Evolutionary conservation across 169 alveolate genomes (phyloP), one percentile per base, ranked within the genome.

Genomic region (Amoebophrya sp.): DNA sequence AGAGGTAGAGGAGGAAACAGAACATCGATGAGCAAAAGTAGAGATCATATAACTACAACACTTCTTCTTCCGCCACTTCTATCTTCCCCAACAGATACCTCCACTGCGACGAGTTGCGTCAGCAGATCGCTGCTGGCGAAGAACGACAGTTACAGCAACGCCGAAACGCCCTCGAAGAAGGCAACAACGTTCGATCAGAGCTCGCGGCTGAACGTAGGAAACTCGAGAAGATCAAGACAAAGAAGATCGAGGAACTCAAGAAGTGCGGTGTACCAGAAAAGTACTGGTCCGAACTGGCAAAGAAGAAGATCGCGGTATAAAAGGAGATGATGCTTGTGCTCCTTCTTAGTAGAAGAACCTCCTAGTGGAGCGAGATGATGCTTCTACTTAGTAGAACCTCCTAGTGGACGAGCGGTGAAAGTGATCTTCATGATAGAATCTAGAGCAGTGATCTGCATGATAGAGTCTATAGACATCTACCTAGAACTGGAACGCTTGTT

Each of bases 81-180:
- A n/a, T n/a, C n/a, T n/a, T n/a, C n/a, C n/a, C n/a, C n/a, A n/a
- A 39, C 0, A 24, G 53, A 39, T 89, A 40, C 41, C 41, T 89
- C 83, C 89, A 24, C 89, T 12, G 38, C 23, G 91, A 83, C 89
- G 93, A 90, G 39, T 47, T 90, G 40, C 90, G 94, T 18, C 40
- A 36, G 12, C 94, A 93, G 93, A 91, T 96, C 41, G 90, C 94
- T 2, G 93, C 95, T 0, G 95, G 95, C 83, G 96, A 94, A 90
- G 97, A 95, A 89, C 91, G 92, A 89, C 90, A 92, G 34, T 93
- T 93, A 91, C 95, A 95, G 93, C 96, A 95, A 89, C 94, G 95
- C 89, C 92, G 96, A 33, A 96, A 96, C 92, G 93, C 93, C 90
- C 89, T 95, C 38, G 98, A 96, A 92, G 98, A 96, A 94, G 97